Conservation (phyloP, 2,329 filamentous ascomycete species). For the Colletotrichum filicis region DNA sequence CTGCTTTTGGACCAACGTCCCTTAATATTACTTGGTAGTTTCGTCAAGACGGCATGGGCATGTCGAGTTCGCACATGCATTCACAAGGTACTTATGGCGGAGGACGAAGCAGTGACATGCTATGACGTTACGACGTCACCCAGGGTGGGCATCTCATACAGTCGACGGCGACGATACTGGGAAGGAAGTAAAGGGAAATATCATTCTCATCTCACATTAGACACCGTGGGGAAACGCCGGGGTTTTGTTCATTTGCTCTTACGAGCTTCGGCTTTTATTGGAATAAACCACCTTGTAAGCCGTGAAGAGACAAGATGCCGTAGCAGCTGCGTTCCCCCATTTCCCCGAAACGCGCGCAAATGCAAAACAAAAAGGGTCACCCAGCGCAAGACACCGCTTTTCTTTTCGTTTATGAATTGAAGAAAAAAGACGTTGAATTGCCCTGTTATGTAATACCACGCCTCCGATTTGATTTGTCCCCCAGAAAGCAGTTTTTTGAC, state of each 20-base stretch:
- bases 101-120: not conserved
- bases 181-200: not conserved
- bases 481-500: slow-evolving; percentile 35
- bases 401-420: slow-evolving; percentile 11
- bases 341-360: slow-evolving; percentile 57
- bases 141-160: not conserved
- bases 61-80: not conserved
- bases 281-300: slow-evolving; percentile 39
- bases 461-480: slow-evolving; percentile 35
- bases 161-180: not conserved
- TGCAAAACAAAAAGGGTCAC: slow-evolving; percentile 44
- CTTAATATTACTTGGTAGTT: not conserved
- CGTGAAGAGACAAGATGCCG: slow-evolving; percentile 41
- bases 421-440: slow-evolving; percentile 35
- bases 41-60: not conserved
- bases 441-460: slow-evolving; percentile 37
- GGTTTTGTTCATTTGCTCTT: slow-evolving; percentile 49
- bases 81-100: too few species aligned
- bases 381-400: slow-evolving; percentile 30
- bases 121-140: too few species aligned
- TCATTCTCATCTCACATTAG: not conserved
- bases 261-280: slow-evolving; percentile 56
- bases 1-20: not conserved
- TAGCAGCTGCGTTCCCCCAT: slow-evolving; percentile 57
- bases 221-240: slow-evolving; percentile 17